phyloP scores from a whole-genome alignment of 1,139 yeast genomes.

The Pichia inconspicua region DNA sequence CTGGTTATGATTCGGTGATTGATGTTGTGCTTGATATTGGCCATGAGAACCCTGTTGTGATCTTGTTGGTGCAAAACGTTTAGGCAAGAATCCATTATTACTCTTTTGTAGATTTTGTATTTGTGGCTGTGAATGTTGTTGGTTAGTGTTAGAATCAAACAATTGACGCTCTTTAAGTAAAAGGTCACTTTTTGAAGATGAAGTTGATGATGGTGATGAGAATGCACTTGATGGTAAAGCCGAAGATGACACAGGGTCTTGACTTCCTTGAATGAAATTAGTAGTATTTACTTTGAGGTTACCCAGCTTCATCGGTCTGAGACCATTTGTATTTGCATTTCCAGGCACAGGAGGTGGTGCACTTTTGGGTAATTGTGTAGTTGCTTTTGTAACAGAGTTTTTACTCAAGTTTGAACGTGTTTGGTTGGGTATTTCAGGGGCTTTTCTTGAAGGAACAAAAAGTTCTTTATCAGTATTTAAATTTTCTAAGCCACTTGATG shows the following conservation, averaged over 20 bases:
- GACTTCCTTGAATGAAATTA: not conserved
- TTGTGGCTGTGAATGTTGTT: conserved; percentile 1
- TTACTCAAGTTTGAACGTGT: not conserved
- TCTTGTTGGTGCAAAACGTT: conserved; percentile 5
- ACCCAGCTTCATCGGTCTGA: conserved; percentile 4
- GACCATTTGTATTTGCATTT: not conserved
- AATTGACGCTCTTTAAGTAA: conserved; percentile 21
- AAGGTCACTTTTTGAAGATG: conserved; percentile 32
- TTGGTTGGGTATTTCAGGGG: conserved; percentile 23
- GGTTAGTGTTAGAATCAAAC: conserved; percentile 3
- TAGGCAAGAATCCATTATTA: not conserved
- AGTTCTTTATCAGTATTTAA: conserved; percentile 1
- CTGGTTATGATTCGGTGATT: not conserved
- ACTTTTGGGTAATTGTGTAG: conserved; percentile 19
- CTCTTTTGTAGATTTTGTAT: not conserved
- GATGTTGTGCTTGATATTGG: not conserved
- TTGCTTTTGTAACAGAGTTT: conserved; percentile 15
- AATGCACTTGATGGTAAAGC: conserved; percentile 1
- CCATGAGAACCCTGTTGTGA: not conserved
- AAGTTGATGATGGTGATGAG: conserved; percentile 27
- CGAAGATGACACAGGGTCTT: conserved; percentile 1
- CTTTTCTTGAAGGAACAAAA: conserved; percentile 23
- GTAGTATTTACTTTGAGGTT: conserved; percentile 5
- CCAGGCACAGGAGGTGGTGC: conserved; percentile 9
- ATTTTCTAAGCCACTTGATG: not conserved